A percentile compares a stretch with the other conserved stretches of the same genome.
Evolutionary conservation across 1,284 basidiomycete genomes (phyloP).

Genomic region (Moesziomyces parantarcticus): DNA sequence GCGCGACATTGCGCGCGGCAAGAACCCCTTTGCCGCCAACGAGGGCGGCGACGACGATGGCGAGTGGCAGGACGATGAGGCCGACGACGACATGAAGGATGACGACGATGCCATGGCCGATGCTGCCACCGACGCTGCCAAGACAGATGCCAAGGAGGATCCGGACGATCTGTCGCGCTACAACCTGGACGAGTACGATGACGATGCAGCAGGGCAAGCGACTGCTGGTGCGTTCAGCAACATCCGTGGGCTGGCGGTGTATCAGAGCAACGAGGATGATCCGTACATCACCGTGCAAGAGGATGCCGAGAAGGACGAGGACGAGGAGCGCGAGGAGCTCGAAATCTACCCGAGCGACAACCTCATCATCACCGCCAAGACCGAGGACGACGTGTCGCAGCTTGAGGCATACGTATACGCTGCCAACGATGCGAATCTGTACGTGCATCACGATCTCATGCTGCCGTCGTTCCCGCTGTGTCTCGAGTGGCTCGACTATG

Average conservation of each 20-base stretch:
- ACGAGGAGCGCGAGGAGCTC: conserved; percentile 87
- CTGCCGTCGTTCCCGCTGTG: conserved; percentile 97
- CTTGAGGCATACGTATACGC: conserved; percentile 74
- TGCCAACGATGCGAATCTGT: conserved; percentile 75
- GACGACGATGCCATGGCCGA: conserved; percentile 71
- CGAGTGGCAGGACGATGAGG: conserved; percentile 49
- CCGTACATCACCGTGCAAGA: conserved; percentile 97
- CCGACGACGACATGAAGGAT: conserved; percentile 71
- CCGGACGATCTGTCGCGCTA: conserved; percentile 88
- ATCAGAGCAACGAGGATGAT: conserved; percentile 91
- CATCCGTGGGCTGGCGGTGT: conserved; percentile 92
- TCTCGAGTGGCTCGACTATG: conserved; percentile 98
- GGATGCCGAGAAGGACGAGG: conserved; percentile 73
- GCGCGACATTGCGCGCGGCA: conserved; percentile 47
- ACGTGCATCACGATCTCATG: conserved; percentile 97
- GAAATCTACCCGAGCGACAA: conserved; percentile 91
- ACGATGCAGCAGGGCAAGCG: conserved; percentile 74
- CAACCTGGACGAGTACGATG: conserved; percentile 91
- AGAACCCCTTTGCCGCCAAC: conserved; percentile 47
- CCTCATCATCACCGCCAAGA: conserved; percentile 90
- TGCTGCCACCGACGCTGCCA: conserved; percentile 70
- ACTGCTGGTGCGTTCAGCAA: conserved; percentile 87
- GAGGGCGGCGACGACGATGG: conserved; percentile 48
- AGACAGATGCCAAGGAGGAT: conserved; percentile 66
- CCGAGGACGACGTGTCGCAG: conserved; percentile 95